Conservation (phyloP, 306 rosid species). For the Betula pendula region DNA sequence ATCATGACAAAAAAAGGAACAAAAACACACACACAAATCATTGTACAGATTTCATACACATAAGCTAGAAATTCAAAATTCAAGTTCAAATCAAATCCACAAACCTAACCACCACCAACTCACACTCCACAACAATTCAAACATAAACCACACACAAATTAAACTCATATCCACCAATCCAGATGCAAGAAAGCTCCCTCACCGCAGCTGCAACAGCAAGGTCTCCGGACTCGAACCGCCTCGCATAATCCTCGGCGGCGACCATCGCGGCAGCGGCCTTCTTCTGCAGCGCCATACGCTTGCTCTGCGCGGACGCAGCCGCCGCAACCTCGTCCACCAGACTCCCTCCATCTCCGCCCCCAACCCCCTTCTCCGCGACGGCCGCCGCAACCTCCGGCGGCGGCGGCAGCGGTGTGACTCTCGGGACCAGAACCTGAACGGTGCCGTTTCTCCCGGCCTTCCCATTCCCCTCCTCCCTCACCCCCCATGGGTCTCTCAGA, state of each 20-base stretch:
- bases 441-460: slow-evolving; percentile 14
- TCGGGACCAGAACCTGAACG: slow-evolving; percentile 76
- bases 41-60: neutral
- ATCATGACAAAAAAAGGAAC: neutral
- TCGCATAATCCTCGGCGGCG: slow-evolving; percentile 90
- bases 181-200: slow-evolving; percentile 13
- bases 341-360: slow-evolving; percentile 34
- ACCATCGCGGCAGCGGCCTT: slow-evolving; percentile 96
- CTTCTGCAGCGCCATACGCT: slow-evolving; percentile 74
- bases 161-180: neutral
- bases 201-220: slow-evolving; percentile 27
- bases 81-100: neutral
- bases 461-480: slow-evolving; percentile 29
- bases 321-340: slow-evolving; percentile 56
- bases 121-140: no score
- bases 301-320: slow-evolving; percentile 76
- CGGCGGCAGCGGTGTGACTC: slow-evolving; percentile 73
- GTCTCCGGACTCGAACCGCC: slow-evolving; percentile 80
- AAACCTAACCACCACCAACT: no score
- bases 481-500: slow-evolving; percentile 47
- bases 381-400: slow-evolving; percentile 27
- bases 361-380: slow-evolving; percentile 21
- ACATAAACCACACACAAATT: neutral
- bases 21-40: neutral
- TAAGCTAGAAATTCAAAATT: neutral